A percentile compares a stretch with the other conserved stretches of the same genome.
These are phyloP conservation scores for Carex cristatella DNA, from an alignment of 176 grass and related monocot genomes.

Conservation along the genomic window DNA sequence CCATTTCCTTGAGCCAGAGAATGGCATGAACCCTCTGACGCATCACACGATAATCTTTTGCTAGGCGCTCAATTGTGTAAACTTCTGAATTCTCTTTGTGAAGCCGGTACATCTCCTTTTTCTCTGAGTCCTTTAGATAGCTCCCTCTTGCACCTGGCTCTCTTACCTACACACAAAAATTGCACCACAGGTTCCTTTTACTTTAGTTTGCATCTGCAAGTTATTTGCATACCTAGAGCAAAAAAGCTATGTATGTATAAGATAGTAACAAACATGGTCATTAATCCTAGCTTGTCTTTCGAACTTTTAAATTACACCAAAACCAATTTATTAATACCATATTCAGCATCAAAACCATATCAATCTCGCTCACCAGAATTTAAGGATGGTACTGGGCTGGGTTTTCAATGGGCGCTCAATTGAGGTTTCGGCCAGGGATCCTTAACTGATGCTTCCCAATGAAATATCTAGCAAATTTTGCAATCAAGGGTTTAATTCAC, in stretches of 20 bases:
- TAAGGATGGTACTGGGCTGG: background rate
- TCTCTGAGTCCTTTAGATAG: conserved; percentile 93
- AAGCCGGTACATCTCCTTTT: conserved; percentile 87
- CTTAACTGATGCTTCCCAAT: background rate
- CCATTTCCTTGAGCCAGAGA: conserved; percentile 94
- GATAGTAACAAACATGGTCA: background rate
- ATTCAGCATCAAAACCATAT: background rate
- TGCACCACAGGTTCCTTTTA: background rate
- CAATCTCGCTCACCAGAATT: background rate
- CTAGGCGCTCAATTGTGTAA: conserved; percentile 84
- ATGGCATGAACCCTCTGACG: conserved; percentile 94
- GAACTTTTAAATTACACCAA: background rate
- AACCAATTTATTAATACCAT: background rate
- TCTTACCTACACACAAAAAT: conserved; percentile 34
- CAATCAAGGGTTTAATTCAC: background rate
- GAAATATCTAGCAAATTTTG: background rate
- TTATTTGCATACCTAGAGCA: background rate
- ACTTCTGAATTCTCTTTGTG: conserved; percentile 83
- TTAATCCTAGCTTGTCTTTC: background rate
- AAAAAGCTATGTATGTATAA: background rate
- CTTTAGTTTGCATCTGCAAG: background rate
- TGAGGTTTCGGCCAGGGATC: background rate
- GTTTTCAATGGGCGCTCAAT: background rate
- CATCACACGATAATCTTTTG: conserved; percentile 90
- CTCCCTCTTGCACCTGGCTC: conserved; percentile 62